These are phyloP conservation scores for Rhynchospora pubera DNA, from an alignment of 176 grass and related monocot genomes.

Conservation along the genomic window DNA sequence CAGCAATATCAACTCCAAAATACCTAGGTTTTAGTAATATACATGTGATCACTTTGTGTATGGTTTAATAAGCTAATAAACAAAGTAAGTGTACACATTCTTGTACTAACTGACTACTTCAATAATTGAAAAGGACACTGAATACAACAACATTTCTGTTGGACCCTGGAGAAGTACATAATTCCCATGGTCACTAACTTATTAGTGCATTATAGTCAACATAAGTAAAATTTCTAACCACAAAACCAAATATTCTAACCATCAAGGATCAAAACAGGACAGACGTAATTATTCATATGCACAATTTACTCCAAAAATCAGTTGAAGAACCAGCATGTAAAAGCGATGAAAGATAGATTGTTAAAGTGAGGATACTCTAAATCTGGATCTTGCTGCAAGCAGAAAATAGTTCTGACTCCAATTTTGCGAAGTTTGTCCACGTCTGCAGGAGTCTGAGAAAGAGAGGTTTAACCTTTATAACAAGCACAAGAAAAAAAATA, in stretches of 20 bases:
- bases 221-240: background rate
- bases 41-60: background rate
- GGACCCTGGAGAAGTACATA: background rate
- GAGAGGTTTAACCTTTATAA: conserved; percentile 23
- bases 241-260: background rate
- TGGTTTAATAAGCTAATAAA: background rate
- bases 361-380: conserved; percentile 66
- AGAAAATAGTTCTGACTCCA: conserved; percentile 91
- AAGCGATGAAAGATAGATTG: conserved; percentile 4
- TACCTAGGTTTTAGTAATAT: conserved; percentile 41
- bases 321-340: background rate
- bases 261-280: background rate
- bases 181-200: background rate
- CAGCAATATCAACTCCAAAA: conserved; percentile 74
- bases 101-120: background rate
- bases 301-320: background rate
- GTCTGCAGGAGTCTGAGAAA: conserved; percentile 59
- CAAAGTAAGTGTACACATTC: background rate
- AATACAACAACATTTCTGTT: background rate
- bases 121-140: background rate
- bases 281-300: background rate
- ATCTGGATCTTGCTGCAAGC: conserved; percentile 90
- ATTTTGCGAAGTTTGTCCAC: conserved; percentile 88
- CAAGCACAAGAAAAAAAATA: conserved; percentile 16
- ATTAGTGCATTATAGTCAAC: background rate